Evolutionary conservation across 768 basidiomycete species (phyloP), one percentile per base, ranked within the genome.

Genomic region (Calocybe gangraenosa): DNA sequence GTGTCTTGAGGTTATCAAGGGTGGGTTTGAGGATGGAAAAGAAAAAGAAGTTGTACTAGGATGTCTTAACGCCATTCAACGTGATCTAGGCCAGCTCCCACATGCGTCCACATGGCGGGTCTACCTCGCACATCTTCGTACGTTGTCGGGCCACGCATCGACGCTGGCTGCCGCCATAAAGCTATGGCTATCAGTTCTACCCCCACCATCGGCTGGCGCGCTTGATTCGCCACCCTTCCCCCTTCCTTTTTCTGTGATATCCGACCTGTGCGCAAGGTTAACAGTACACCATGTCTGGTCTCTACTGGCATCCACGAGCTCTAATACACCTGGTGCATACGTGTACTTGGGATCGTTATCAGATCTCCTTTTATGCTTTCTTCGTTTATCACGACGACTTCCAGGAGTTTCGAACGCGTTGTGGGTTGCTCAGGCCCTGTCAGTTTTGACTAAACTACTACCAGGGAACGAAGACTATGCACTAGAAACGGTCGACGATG

Each of bases 391-490:
- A 2, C 69, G 72, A 20, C 60, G 69, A 10, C 67, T 81, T 10
- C 83, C 86, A 4, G 73, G 64, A 17, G 73, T 73, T n/a, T 64
- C 75, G 3, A 65, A 71, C 21, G 73, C 79, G 43, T 57, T 82
- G 15, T 88, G 87, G 86, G 65, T 84, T 31, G 78, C 80, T 0
- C 84, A 86, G 50, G 78, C 80, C 2, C 72, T 84, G 25, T 65
- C 76, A 0, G 73, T 87, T 37, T 53, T 87, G 0, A 52, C 64
- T 11, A 65, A 74, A 25, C 66, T 84, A 18, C 66, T 81, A 10
- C 87, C 85, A 0, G 91, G 92, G 10, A 87, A 94, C 51, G 92
- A 94, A 58, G 76, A 76, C 1, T 57, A 65, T 28, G 83, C 77
- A 0, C 52, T 68, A 18, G 59, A 58, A 18, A 64, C 79, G 43